Evolutionary conservation across 73 alveolate species (phyloP).

Genomic region (Paramecium primaurelia): DNA sequence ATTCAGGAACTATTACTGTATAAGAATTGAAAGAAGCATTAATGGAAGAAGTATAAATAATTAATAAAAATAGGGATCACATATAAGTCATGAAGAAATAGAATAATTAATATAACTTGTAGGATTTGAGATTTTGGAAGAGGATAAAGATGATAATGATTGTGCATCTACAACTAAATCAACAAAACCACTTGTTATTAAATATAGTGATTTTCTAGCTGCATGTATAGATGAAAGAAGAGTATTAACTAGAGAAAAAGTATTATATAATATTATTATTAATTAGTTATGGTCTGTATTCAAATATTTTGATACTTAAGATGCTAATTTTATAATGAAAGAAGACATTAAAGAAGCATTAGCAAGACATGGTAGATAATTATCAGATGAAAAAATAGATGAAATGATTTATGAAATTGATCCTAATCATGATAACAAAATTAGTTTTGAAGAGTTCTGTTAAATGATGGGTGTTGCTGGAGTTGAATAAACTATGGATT

Average conservation of each 20-base stretch:
- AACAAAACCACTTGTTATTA: background rate
- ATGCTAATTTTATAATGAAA: constrained; percentile 54
- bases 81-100: background rate
- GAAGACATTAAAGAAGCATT: constrained; percentile 63
- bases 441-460: constrained; percentile 64
- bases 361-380: constrained; percentile 51
- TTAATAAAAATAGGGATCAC: background rate
- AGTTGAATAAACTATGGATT: constrained; percentile 23
- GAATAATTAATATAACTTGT: background rate
- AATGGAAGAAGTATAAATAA: background rate
- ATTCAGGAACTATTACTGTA: constrained; percentile 36
- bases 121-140: background rate
- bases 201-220: constrained; percentile 78
- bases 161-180: background rate
- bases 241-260: constrained; percentile 67
- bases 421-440: constrained; percentile 60
- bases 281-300: constrained; percentile 65
- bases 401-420: constrained; percentile 63
- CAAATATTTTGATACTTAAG: constrained; percentile 61
- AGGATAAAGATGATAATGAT: background rate
- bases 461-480: constrained; percentile 44
- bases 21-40: constrained; percentile 35
- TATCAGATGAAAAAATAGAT: constrained; percentile 54
- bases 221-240: constrained; percentile 70
- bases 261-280: background rate